A percentile compares a stretch with the other conserved stretches of the same genome.
phyloP scores from a whole-genome alignment of 345 rosid genomes.

The Boechera stricta region DNA sequence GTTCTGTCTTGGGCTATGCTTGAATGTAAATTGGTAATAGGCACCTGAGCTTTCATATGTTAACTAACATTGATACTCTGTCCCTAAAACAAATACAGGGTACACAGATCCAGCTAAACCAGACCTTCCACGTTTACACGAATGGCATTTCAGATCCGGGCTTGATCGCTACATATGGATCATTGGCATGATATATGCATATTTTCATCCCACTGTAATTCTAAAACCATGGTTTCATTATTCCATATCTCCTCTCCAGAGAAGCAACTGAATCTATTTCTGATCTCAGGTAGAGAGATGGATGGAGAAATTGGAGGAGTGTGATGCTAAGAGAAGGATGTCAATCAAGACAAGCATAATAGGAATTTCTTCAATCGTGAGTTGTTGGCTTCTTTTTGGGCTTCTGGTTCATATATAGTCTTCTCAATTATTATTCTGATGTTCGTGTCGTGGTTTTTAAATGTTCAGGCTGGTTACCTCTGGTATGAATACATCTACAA shows the following conservation, averaged over 20 bases:
- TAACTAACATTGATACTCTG: conserved; percentile 4
- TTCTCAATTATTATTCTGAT: conserved; percentile 13
- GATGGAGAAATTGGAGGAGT: conserved; percentile 96
- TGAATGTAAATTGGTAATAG: neutral
- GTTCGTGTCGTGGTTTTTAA: neutral
- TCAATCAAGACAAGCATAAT: conserved; percentile 69
- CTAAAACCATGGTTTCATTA: conserved; percentile 10
- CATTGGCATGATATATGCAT: conserved; percentile 92
- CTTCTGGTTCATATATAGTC: neutral
- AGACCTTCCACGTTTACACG: conserved; percentile 75
- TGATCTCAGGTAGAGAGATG: conserved; percentile 82
- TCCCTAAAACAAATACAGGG: conserved; percentile 51
- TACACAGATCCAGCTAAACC: conserved; percentile 94
- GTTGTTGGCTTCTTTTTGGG: conserved; percentile 41
- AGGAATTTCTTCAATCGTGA: conserved; percentile 59
- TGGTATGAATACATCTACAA: conserved; percentile 93
- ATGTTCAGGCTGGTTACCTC: conserved; percentile 74
- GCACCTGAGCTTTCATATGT: neutral
- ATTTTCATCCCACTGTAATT: conserved; percentile 88
- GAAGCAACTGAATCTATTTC: neutral
- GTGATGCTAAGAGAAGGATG: conserved; percentile 68
- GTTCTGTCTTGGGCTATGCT: conserved; percentile 7
- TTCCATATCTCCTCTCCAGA: conserved; percentile 19
- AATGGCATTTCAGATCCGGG: conserved; percentile 98
- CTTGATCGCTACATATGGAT: conserved; percentile 98